A percentile compares a stretch with the other conserved stretches of the same genome.
phyloP scores from a whole-genome alignment of 148 eudicot genomes.

The Silene latifolia region DNA sequence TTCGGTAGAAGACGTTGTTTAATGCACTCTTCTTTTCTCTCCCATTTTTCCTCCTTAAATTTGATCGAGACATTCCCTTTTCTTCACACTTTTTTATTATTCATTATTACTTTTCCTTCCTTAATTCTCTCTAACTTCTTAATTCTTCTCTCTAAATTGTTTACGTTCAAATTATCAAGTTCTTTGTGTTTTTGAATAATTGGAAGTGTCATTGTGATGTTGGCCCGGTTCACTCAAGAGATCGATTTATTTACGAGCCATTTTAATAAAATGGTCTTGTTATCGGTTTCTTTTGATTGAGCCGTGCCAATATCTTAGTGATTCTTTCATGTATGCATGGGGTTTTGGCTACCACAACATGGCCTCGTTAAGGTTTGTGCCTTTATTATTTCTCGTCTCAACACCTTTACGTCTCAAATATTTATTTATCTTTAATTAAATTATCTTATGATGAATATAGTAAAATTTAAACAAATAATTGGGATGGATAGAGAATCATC shows the following conservation, averaged over 20 bases:
- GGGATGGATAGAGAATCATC: no score
- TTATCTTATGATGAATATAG: no score
- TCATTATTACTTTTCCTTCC: not conserved
- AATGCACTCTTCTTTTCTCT: constrained; percentile 12
- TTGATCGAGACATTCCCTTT: constrained; percentile 29
- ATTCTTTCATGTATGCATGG: constrained; percentile 28
- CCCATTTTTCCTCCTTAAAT: constrained; percentile 26
- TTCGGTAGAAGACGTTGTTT: constrained; percentile 25
- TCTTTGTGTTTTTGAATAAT: not conserved
- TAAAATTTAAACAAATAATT: no score
- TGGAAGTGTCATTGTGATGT: constrained; percentile 40
- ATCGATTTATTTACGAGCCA: not conserved
- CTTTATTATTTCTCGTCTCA: not conserved
- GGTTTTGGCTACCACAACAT: not conserved
- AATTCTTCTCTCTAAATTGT: not conserved
- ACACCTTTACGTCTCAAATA: no score
- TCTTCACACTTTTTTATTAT: not conserved
- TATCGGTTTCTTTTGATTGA: constrained; percentile 34
- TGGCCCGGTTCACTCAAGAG: constrained; percentile 54
- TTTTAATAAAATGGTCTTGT: not conserved
- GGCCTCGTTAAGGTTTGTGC: constrained; percentile 11
- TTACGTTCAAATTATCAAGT: not conserved
- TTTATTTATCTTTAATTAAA: no score
- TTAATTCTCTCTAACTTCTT: not conserved
- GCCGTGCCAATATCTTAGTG: constrained; percentile 57